These are phyloP conservation scores for Coemansia biformis DNA, from an alignment of 192 early-diverging fungal genomes.

Conservation along the genomic window DNA sequence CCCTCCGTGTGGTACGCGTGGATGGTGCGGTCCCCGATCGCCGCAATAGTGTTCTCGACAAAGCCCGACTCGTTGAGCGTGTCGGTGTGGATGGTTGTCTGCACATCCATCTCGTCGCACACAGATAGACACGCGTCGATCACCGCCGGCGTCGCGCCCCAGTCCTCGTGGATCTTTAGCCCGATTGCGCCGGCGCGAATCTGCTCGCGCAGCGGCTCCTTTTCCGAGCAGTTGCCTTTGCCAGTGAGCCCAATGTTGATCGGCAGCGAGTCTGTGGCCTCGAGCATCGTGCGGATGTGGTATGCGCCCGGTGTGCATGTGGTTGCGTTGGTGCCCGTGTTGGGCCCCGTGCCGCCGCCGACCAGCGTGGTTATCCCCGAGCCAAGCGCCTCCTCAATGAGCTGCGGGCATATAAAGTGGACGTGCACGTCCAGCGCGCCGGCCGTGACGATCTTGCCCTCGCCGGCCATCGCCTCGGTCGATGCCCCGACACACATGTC, in stretches of 20 bases:
- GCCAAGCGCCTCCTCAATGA: conserved; percentile 77
- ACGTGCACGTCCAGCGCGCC: conserved; percentile 93
- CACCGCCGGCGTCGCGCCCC: conserved; percentile 90
- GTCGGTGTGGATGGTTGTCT: conserved; percentile 92
- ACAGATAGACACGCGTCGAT: conserved; percentile 85
- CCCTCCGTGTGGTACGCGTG: conserved; percentile 97
- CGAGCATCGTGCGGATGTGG: conserved; percentile 86
- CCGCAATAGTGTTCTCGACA: conserved; percentile 83
- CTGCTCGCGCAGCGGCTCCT: conserved; percentile 72
- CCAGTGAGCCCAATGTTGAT: conserved; percentile 94
- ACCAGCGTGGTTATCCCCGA: conserved; percentile 79
- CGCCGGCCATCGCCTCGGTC: conserved; percentile 89
- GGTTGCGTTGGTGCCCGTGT: conserved; percentile 93
- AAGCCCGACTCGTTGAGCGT: conserved; percentile 97
- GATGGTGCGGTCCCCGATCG: conserved; percentile 87
- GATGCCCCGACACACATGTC: conserved; percentile 84
- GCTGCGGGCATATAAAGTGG: conserved; percentile 93
- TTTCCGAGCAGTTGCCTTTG: conserved; percentile 79
- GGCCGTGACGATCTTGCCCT: conserved; percentile 87
- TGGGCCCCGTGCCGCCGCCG: conserved; percentile 92
- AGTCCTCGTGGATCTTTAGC: conserved; percentile 93
- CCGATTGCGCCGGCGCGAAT: conserved; percentile 82
- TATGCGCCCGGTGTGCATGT: conserved; percentile 86
- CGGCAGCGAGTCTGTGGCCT: conserved; percentile 81
- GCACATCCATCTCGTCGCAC: conserved; percentile 83